A percentile compares a stretch with the other conserved stretches of the same genome.
Conservation (phyloP, 2,329 filamentous ascomycete genomes). For the Grosmannia huntii region DNA sequence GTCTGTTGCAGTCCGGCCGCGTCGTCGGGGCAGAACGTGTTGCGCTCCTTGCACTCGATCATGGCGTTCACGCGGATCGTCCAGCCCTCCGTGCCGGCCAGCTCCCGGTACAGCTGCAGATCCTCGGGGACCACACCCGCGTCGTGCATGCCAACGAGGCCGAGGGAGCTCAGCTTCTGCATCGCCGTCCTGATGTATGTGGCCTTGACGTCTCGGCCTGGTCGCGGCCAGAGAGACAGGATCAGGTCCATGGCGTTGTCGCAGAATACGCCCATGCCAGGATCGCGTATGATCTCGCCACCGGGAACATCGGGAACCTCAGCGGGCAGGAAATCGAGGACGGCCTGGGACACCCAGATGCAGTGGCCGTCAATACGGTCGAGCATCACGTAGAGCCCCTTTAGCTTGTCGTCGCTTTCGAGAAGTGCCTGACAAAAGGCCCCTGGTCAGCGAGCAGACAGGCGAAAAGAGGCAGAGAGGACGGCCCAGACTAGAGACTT, state of each 20-base stretch:
- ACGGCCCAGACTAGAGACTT: constrained; percentile 17
- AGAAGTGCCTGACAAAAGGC: constrained; percentile 39
- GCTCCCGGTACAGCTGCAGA: constrained; percentile 38
- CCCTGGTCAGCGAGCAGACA: neutral
- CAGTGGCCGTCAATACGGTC: constrained; percentile 60
- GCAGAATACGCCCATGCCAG: constrained; percentile 56
- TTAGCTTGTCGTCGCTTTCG: constrained; percentile 35
- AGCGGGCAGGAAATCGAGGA: constrained; percentile 45
- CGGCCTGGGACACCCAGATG: constrained; percentile 52
- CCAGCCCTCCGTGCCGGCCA: constrained; percentile 38
- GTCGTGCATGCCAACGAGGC: constrained; percentile 57
- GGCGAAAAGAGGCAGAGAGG: neutral
- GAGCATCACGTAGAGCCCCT: constrained; percentile 51
- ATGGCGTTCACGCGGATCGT: constrained; percentile 54
- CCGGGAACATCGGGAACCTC: constrained; percentile 42
- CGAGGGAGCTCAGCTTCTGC: constrained; percentile 47
- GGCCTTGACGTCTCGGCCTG: constrained; percentile 37
- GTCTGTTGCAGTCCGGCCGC: constrained; percentile 26
- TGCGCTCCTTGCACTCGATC: constrained; percentile 51
- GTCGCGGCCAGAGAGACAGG: constrained; percentile 42
- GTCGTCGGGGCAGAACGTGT: constrained; percentile 46
- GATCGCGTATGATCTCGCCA: constrained; percentile 48
- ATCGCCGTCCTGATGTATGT: constrained; percentile 47
- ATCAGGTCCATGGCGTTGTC: constrained; percentile 60
- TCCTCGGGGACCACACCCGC: constrained; percentile 47